phyloP scores from a whole-genome alignment of 176 grass and related monocot genomes.

The Phyllostachys edulis region DNA sequence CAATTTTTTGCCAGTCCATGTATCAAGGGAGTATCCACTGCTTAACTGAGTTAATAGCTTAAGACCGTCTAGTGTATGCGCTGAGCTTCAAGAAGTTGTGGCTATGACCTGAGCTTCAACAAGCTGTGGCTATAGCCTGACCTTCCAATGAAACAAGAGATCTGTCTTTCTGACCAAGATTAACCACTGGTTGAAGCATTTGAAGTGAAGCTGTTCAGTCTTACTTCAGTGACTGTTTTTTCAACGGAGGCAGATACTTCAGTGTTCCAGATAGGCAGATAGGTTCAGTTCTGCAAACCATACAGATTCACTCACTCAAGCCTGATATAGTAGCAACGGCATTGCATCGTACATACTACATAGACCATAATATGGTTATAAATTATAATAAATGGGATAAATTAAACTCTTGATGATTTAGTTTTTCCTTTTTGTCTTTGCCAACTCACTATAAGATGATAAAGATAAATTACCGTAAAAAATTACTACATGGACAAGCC shows the following conservation, averaged over 20 bases:
- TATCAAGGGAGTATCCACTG: neutral
- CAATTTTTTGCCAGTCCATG: neutral
- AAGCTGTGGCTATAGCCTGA: constrained; percentile 10
- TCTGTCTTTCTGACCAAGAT: constrained; percentile 24
- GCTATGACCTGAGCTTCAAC: neutral
- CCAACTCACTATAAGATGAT: neutral
- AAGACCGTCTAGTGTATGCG: neutral
- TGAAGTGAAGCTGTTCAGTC: constrained; percentile 28
- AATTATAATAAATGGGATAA: constrained; percentile 4
- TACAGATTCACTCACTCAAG: neutral
- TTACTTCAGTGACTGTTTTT: constrained; percentile 13
- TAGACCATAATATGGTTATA: neutral
- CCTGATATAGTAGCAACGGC: neutral
- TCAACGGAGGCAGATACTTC: constrained; percentile 8
- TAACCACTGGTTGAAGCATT: constrained; percentile 30
- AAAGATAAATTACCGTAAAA: neutral
- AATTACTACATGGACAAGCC: neutral
- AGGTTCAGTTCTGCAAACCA: constrained; percentile 17
- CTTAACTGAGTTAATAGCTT: constrained; percentile 19
- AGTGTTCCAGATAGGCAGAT: neutral
- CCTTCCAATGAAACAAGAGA: constrained; percentile 26
- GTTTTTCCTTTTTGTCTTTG: neutral
- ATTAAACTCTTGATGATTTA: neutral
- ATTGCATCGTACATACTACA: constrained; percentile 24
- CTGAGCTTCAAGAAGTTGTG: neutral